These are phyloP conservation scores for Debaryomycetaceae sp. DNA, from an alignment of 1,139 yeast species.

Conservation along the genomic window DNA sequence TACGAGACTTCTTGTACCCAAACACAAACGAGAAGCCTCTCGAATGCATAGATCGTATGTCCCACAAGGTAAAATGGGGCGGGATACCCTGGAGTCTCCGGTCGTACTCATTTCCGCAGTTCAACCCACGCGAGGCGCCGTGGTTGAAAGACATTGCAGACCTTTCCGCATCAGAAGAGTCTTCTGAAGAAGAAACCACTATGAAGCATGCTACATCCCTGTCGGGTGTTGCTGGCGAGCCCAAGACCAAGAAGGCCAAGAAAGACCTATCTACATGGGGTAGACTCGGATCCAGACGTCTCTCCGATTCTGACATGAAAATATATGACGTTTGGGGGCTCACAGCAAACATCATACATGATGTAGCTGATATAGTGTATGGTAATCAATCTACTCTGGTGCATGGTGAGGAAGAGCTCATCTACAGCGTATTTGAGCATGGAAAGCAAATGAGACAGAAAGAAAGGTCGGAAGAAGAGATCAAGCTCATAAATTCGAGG, in stretches of 20 bases:
- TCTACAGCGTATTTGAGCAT: conserved; percentile 50
- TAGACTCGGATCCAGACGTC: conserved; percentile 37
- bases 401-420: conserved; percentile 63
- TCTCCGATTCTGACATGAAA: conserved; percentile 36
- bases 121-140: conserved; percentile 50
- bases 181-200: conserved; percentile 29
- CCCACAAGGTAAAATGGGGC: conserved; percentile 57
- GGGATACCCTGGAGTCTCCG: conserved; percentile 65
- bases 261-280: conserved; percentile 34
- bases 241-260: conserved; percentile 14
- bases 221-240: neutral
- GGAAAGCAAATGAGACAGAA: conserved; percentile 45
- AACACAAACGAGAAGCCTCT: conserved; percentile 22
- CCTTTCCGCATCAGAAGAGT: conserved; percentile 53
- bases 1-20: conserved; percentile 56
- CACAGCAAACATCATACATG: conserved; percentile 82
- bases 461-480: conserved; percentile 34
- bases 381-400: conserved; percentile 10
- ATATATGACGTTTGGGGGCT: conserved; percentile 85
- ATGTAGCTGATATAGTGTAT: conserved; percentile 62
- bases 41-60: conserved; percentile 46
- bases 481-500: conserved; percentile 32
- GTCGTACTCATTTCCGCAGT: conserved; percentile 58
- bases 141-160: conserved; percentile 66
- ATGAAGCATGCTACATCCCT: conserved; percentile 11